Conservation (phyloP, 2,329 filamentous ascomycete species). For the Clonostachys byssicola region DNA sequence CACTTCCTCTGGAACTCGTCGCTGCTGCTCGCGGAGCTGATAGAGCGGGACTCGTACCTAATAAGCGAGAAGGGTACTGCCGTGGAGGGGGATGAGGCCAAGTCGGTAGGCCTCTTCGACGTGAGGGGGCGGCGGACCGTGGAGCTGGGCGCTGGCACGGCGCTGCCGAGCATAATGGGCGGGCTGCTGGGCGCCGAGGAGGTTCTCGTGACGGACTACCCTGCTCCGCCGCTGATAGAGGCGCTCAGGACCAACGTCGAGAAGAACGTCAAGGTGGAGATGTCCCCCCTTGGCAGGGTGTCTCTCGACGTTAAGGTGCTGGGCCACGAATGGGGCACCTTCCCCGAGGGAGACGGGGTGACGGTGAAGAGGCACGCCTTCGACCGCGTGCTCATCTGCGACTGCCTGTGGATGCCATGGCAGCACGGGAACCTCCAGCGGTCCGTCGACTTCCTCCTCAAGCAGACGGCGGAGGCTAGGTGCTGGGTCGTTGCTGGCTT, state of each 20-base stretch:
- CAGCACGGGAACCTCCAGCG: slow-evolving; percentile 63
- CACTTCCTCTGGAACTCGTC: slow-evolving; percentile 73
- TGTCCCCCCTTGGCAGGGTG: slow-evolving; percentile 17
- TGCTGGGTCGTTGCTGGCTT: slow-evolving; percentile 68
- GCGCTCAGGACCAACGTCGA: slow-evolving; percentile 55
- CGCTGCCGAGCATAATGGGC: slow-evolving; percentile 45
- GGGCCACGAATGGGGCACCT: neutral
- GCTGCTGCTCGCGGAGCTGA: slow-evolving; percentile 48
- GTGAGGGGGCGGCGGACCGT: slow-evolving; percentile 48
- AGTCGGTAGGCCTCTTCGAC: slow-evolving; percentile 24
- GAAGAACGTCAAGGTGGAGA: slow-evolving; percentile 36
- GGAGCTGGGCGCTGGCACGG: slow-evolving; percentile 66
- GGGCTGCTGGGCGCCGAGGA: slow-evolving; percentile 39
- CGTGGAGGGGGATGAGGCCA: neutral
- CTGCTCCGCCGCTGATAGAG: slow-evolving; percentile 52
- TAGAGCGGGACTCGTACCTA: slow-evolving; percentile 42
- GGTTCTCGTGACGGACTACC: slow-evolving; percentile 65
- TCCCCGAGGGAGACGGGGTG: neutral
- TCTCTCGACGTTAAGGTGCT: neutral
- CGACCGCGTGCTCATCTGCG: slow-evolving; percentile 62
- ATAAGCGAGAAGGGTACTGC: slow-evolving; percentile 1
- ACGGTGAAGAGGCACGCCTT: slow-evolving; percentile 32
- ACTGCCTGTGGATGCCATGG: slow-evolving; percentile 73
- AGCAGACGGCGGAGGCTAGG: slow-evolving; percentile 32
- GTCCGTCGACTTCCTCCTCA: slow-evolving; percentile 61